phyloP scores from a whole-genome alignment of 805 yeast species.

The Ascoidea tarda region DNA sequence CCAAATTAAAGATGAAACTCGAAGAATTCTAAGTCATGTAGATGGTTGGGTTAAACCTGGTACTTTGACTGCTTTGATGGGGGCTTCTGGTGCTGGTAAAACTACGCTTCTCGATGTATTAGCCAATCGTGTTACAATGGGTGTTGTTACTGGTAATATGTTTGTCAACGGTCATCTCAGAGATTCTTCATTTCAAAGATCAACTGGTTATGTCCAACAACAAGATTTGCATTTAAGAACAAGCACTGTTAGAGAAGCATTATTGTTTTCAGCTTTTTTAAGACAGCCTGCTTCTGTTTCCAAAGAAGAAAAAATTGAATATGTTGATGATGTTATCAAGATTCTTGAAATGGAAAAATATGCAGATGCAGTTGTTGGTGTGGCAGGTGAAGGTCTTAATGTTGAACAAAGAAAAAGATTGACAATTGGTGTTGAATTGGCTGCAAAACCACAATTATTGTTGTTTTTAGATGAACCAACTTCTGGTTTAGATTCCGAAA shows the following conservation, averaged over 20 bases:
- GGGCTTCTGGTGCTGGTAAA: conserved; percentile 49
- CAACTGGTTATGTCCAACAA: conserved; percentile 66
- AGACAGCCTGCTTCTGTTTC: conserved; percentile 47
- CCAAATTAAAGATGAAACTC: conserved; percentile 31
- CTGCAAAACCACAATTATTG: conserved; percentile 47
- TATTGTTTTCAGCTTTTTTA: conserved; percentile 49
- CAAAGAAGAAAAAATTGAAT: conserved; percentile 40
- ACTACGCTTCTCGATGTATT: conserved; percentile 43
- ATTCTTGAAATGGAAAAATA: conserved; percentile 49
- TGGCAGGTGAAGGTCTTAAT: conserved; percentile 55
- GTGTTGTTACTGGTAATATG: conserved; percentile 41
- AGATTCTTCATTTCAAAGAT: conserved; percentile 39
- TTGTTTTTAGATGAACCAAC: conserved; percentile 57
- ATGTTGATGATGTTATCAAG: conserved; percentile 51
- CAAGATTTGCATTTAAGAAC: conserved; percentile 58
- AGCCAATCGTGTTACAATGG: conserved; percentile 36
- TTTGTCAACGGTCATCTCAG: conserved; percentile 41
- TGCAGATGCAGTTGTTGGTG: conserved; percentile 65
- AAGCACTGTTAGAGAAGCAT: conserved; percentile 61
- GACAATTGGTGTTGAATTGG: conserved; percentile 54
- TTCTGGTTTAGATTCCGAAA: conserved; percentile 55
- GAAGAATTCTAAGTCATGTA: conserved; percentile 34
- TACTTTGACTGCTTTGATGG: conserved; percentile 44
- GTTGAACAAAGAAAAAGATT: conserved; percentile 50
- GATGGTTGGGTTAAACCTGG: conserved; percentile 56